phyloP scores from a whole-genome alignment of 768 basidiomycete species.

The Xerocomus spinulosus region DNA sequence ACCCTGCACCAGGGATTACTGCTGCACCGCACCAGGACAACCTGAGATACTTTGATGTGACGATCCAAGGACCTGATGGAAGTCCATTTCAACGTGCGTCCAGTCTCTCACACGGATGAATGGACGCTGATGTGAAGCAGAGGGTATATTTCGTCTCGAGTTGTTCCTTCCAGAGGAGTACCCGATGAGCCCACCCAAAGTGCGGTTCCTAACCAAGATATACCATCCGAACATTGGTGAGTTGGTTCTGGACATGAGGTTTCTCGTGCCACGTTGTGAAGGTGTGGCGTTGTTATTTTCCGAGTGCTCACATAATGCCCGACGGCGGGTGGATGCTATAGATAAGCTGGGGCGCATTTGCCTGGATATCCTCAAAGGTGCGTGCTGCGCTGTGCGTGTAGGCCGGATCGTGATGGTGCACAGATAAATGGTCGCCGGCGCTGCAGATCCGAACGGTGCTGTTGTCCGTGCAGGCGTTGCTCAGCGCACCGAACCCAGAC shows the following conservation, averaged over 20 bases:
- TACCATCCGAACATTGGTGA: conserved; percentile 99
- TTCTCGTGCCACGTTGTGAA: conserved; percentile 1
- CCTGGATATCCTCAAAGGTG: conserved; percentile 95
- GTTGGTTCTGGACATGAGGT: conserved; percentile 26
- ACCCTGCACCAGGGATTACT: conserved; percentile 97
- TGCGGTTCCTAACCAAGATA: conserved; percentile 96
- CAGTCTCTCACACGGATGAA: neutral
- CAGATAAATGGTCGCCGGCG: conserved; percentile 99
- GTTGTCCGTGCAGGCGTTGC: conserved; percentile 93
- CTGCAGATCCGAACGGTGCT: conserved; percentile 97
- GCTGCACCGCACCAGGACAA: conserved; percentile 96
- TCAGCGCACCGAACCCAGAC: conserved; percentile 95
- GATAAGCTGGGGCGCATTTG: conserved; percentile 99
- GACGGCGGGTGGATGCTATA: conserved; percentile 31
- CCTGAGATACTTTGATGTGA: conserved; percentile 96
- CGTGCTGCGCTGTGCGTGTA: conserved; percentile 13
- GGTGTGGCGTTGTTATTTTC: conserved; percentile 14
- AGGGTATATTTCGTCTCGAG: conserved; percentile 92
- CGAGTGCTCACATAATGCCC: conserved; percentile 21
- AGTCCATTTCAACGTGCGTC: conserved; percentile 85
- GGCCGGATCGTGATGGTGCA: conserved; percentile 4
- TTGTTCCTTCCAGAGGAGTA: conserved; percentile 98
- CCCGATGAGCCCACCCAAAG: conserved; percentile 99
- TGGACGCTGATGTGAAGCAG: conserved; percentile 38
- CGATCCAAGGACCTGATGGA: conserved; percentile 90